A percentile compares a stretch with the other conserved stretches of the same genome.
phyloP scores from a whole-genome alignment of 345 rosid species.

The Kandelia obovata region DNA sequence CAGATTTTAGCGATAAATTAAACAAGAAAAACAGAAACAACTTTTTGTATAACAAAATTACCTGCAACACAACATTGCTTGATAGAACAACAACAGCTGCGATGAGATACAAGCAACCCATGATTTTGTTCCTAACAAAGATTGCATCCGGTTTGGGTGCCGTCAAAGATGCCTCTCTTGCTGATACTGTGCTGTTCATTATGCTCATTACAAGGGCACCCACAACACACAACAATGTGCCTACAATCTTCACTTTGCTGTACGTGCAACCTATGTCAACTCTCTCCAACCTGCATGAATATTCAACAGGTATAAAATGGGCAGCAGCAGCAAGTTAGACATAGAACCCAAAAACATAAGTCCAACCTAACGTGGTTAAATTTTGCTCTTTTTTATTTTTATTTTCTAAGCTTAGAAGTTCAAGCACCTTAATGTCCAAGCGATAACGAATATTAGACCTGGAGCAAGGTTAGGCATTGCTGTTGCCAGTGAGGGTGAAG shows the following conservation, averaged over 20 bases:
- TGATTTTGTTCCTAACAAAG: slow-evolving; percentile 53
- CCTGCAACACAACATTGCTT: slow-evolving; percentile 71
- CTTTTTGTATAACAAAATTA: slow-evolving; percentile 5
- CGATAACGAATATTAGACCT: slow-evolving; percentile 75
- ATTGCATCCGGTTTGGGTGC: background rate
- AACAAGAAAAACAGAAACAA: background rate
- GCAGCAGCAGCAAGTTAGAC: too few species aligned
- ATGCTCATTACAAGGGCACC: slow-evolving; percentile 82
- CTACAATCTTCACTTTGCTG: slow-evolving; percentile 76
- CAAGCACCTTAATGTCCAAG: slow-evolving; percentile 66
- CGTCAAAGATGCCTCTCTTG: slow-evolving; percentile 12
- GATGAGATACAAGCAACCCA: slow-evolving; percentile 69
- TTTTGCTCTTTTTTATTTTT: too few species aligned
- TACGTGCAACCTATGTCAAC: slow-evolving; percentile 58
- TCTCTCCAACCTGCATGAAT: slow-evolving; percentile 62
- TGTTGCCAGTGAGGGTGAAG: slow-evolving; percentile 90
- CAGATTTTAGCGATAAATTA: background rate
- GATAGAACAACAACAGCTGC: slow-evolving; percentile 66
- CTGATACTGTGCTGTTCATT: slow-evolving; percentile 54
- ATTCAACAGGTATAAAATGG: background rate
- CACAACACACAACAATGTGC: slow-evolving; percentile 67
- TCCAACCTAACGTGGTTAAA: too few species aligned
- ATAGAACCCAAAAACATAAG: too few species aligned
- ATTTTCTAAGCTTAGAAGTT: background rate
- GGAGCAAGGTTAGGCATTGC: slow-evolving; percentile 98